Conservation (phyloP, 1,284 basidiomycete genomes). For the Abortiporus biennis region DNA sequence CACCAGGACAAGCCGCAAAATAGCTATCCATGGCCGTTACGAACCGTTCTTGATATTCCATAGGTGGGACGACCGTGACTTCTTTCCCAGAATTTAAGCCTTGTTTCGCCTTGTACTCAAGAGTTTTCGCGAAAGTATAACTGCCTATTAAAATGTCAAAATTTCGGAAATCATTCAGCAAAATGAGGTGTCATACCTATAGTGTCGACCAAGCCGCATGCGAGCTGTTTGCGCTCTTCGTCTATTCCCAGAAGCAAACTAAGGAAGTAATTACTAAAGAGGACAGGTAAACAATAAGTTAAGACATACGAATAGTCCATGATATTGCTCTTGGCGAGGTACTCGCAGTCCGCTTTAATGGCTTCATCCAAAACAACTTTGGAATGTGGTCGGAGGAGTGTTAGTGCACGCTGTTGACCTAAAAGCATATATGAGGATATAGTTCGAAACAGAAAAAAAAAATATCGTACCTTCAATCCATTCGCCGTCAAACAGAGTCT, state of each 20-base stretch:
- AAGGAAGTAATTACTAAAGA: slow-evolving; percentile 1
- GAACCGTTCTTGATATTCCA: slow-evolving; percentile 68
- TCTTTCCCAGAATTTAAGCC: slow-evolving; percentile 60
- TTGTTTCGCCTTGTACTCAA: slow-evolving; percentile 75
- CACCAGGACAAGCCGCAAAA: slow-evolving; percentile 66
- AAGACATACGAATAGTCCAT: slow-evolving; percentile 73
- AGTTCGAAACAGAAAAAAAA: background rate
- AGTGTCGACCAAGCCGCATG: slow-evolving; percentile 74
- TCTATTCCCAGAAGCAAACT: slow-evolving; percentile 67
- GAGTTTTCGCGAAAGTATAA: slow-evolving; percentile 71
- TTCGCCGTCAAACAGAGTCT: slow-evolving; percentile 72
- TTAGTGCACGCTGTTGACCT: slow-evolving; percentile 60
- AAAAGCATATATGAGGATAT: background rate
- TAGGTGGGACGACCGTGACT: slow-evolving; percentile 65
- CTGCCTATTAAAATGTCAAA: slow-evolving; percentile 43
- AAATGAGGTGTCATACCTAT: slow-evolving; percentile 52
- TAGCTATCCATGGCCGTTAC: slow-evolving; percentile 62
- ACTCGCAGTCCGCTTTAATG: slow-evolving; percentile 63
- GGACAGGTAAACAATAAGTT: background rate
- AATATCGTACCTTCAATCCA: slow-evolving; percentile 66
- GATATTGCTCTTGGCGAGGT: slow-evolving; percentile 67
- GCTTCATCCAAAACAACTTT: slow-evolving; percentile 65
- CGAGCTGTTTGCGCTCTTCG: slow-evolving; percentile 55
- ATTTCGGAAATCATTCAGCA: background rate
- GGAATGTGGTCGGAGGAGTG: slow-evolving; percentile 64